phyloP scores from a whole-genome alignment of 495 filamentous ascomycete genomes.

The Aspergillus avenaceus region DNA sequence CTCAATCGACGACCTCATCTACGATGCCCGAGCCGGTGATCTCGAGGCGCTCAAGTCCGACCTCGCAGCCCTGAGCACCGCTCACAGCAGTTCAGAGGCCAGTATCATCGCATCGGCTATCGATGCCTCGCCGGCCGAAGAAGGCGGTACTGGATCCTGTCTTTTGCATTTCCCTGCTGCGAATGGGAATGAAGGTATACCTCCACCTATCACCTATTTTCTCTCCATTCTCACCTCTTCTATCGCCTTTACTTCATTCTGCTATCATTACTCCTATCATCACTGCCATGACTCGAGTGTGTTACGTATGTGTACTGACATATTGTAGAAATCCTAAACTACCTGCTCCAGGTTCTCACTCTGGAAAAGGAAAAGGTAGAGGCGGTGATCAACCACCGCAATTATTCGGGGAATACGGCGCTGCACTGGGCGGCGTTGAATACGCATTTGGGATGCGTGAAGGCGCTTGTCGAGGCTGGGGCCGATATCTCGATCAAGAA shows the following conservation, averaged over 20 bases:
- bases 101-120: constrained; percentile 60
- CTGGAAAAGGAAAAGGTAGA: background rate
- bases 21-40: constrained; percentile 73
- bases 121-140: constrained; percentile 67
- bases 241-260: too few species aligned
- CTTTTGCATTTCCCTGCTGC: constrained; percentile 84
- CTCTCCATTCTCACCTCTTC: constrained; percentile 3
- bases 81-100: constrained; percentile 46
- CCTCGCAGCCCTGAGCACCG: constrained; percentile 52
- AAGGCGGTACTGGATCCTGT: constrained; percentile 40
- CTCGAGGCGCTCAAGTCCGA: constrained; percentile 60
- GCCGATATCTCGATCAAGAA: constrained; percentile 74
- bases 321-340: constrained; percentile 43
- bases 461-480: constrained; percentile 66
- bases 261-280: too few species aligned
- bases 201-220: too few species aligned
- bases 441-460: constrained; percentile 76
- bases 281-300: too few species aligned
- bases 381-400: constrained; percentile 62
- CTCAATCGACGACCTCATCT: constrained; percentile 82
- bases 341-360: constrained; percentile 42
- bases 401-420: constrained; percentile 79
- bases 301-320: constrained; percentile 11
- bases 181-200: constrained; percentile 80
- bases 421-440: constrained; percentile 91